These are phyloP conservation scores for Puccinia polysora DNA, from an alignment of 1,284 basidiomycete genomes.

Conservation along the genomic window DNA sequence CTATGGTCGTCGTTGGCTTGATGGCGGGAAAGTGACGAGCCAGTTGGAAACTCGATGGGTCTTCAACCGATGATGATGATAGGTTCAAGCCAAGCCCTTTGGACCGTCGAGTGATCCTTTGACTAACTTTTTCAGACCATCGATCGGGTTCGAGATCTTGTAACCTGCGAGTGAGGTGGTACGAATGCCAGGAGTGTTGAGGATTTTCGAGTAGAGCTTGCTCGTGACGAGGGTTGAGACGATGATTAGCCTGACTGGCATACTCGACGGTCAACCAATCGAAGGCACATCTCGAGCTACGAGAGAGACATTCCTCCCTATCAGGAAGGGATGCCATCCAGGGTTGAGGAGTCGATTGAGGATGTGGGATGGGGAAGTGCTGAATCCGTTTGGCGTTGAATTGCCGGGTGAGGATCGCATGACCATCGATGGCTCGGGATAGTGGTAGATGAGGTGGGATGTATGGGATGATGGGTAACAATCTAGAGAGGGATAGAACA, in stretches of 20 bases:
- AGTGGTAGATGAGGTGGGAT: constrained; percentile 14
- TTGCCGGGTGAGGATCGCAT: constrained; percentile 40
- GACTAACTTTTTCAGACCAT: constrained; percentile 2
- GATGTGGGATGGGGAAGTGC: constrained; percentile 28
- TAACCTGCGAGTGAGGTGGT: background rate
- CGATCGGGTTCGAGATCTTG: constrained; percentile 8
- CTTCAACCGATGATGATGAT: background rate
- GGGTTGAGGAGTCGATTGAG: background rate
- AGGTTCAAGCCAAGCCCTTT: background rate
- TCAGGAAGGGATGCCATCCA: constrained; percentile 9
- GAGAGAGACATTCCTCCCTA: constrained; percentile 17
- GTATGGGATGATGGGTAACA: constrained; percentile 37
- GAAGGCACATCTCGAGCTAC: constrained; percentile 16
- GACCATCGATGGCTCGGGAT: constrained; percentile 14
- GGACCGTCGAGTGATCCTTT: background rate
- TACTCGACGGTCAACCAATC: constrained; percentile 38
- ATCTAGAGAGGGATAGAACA: constrained; percentile 22
- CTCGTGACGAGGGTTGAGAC: background rate
- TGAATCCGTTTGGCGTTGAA: constrained; percentile 14
- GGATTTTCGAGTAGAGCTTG: background rate
- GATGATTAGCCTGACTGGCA: background rate
- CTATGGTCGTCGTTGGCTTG: background rate
- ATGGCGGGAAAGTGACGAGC: background rate
- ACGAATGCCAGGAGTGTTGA: no score
- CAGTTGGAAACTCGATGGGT: no score